Base-by-base conservation (phyloP, 2,329 filamentous ascomycete species). In the Fusarium sacchari region DNA sequence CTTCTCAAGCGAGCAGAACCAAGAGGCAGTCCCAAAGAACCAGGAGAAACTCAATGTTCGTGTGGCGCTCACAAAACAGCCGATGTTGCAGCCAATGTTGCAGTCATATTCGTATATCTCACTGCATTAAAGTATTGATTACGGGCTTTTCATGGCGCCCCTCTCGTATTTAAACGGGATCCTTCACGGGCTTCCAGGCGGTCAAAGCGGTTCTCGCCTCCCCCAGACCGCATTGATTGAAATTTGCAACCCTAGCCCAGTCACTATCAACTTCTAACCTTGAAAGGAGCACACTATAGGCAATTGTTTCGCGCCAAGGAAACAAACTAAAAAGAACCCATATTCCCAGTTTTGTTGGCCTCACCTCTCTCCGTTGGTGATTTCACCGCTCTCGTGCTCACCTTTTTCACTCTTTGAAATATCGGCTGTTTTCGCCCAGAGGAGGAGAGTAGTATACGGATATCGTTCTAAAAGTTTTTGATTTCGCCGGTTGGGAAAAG, bases 171-270 rank as follows among this genome's bases (percentile, higher is more conserved):
- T 65, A 68, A 73, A 72, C 49, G 60, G 59, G 63, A 59, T 77
- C 72, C 59, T 67, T 77, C 76, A 77, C 76, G 62, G 72, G 63
- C 68, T 69, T 66, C 68, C 53, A 69, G 64, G 76, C 76, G 76
- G 76, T 77, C 76, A 78, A 75, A 76, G 76, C 76, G 67, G 72
- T 49, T 57, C 50, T 60, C 60, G 63, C 71, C 66, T 62, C 58
- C 59, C 75, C 71, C 69, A 64, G 71, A 78, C 74, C 62, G 72
- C 70, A 76, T 69, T 74, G 68, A 68, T 64, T 58, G 68, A 67
- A 65, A 66, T 69, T 76, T 72, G 58, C 71, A 70, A 75, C 71
- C 72, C 66, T 73, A 67, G 59, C 67, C 42, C 57, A 62, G 50
- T 53, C 42, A 36, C 50, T 60, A 58, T 68, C 68, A 68, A 77